Conservation (phyloP, 192 early-diverging fungal species). For the Podila minutissima region DNA sequence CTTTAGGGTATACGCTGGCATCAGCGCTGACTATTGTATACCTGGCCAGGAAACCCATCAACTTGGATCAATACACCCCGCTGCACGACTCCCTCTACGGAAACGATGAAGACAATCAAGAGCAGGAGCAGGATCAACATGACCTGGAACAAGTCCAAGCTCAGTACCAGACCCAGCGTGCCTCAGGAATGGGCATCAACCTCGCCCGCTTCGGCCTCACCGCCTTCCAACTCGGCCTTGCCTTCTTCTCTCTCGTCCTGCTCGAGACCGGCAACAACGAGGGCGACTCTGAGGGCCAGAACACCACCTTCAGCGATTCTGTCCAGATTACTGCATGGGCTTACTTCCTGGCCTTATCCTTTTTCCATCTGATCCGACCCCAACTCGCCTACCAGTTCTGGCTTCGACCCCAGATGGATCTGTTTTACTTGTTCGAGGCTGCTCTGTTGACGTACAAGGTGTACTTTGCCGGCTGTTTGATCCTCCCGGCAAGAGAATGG, state of each 20-base stretch:
- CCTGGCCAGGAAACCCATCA: neutral
- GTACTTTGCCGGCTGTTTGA: conserved; percentile 11
- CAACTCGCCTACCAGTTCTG: conserved; percentile 28
- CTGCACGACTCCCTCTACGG: conserved; percentile 17
- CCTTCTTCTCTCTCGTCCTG: conserved; percentile 22
- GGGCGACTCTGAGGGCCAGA: neutral
- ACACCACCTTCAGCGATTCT: neutral
- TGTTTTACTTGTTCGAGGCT: conserved; percentile 27
- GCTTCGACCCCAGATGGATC: conserved; percentile 43
- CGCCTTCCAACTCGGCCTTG: conserved; percentile 31
- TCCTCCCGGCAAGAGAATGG: conserved; percentile 12
- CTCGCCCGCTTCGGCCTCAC: conserved; percentile 39
- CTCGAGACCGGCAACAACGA: conserved; percentile 6
- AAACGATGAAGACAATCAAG: conserved; percentile 3
- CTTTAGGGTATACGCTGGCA: neutral
- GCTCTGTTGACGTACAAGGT: conserved; percentile 6
- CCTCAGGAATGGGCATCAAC: conserved; percentile 28
- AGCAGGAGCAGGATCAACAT: neutral
- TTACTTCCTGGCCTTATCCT: conserved; percentile 22
- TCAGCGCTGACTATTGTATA: neutral
- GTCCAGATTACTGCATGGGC: conserved; percentile 22
- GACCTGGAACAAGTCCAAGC: conserved; percentile 18
- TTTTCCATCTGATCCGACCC: conserved; percentile 17
- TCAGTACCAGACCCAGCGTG: conserved; percentile 30
- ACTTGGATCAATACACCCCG: conserved; percentile 7